Percentiles rank a stretch among this genome's conserved stretches.
These are phyloP conservation scores for Neurospora cerealis DNA, from an alignment of 495 filamentous ascomycete species.

Conservation along the genomic window DNA sequence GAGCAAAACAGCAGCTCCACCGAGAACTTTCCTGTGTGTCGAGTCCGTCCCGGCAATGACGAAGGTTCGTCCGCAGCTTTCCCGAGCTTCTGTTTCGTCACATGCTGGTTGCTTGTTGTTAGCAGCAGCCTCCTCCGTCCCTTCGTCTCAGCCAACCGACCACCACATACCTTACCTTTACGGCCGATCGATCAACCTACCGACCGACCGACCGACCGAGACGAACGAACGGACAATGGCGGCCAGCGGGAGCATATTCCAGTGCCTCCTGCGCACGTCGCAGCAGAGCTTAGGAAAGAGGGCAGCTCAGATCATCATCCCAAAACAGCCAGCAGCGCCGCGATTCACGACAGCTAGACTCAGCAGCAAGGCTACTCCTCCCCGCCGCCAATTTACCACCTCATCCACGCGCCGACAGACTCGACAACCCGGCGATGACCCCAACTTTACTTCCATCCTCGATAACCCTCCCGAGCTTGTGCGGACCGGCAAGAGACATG, in stretches of 20 bases:
- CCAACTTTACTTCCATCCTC: constrained; percentile 67
- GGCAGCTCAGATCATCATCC: background rate
- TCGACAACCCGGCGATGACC: constrained; percentile 50
- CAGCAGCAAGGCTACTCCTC: background rate
- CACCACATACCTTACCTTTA: background rate
- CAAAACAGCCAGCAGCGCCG: background rate
- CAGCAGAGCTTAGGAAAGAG: background rate
- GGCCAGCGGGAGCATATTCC: background rate
- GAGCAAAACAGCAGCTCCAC: background rate
- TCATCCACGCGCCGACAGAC: constrained; percentile 6
- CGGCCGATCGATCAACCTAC: background rate
- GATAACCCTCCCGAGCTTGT: constrained; percentile 77
- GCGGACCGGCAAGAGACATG: constrained; percentile 60
- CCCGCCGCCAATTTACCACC: constrained; percentile 24
- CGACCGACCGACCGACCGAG: background rate
- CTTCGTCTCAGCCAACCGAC: background rate
- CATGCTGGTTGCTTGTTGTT: background rate
- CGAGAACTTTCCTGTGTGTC: background rate
- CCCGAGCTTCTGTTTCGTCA: background rate
- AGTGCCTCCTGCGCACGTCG: background rate
- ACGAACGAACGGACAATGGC: background rate
- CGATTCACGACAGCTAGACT: background rate
- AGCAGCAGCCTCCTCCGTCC: background rate
- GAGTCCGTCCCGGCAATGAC: background rate
- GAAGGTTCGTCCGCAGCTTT: background rate